Conservation (phyloP, 2,329 filamentous ascomycete species). For the Ascochyta rabiei region DNA sequence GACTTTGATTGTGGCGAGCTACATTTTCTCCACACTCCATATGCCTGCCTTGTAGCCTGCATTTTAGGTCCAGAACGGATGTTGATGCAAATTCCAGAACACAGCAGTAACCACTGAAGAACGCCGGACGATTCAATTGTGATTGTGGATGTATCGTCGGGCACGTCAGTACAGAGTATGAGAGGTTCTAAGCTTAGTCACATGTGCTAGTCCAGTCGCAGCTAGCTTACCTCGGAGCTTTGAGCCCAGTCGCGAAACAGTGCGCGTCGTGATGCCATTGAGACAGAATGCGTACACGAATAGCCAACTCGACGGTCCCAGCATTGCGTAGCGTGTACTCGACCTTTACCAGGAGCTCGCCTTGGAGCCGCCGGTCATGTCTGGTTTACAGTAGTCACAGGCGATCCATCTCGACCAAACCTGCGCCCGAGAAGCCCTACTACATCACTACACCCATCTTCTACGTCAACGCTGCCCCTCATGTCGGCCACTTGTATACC, state of each 20-base stretch:
- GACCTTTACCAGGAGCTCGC: constrained; percentile 16
- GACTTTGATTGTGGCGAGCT: background rate
- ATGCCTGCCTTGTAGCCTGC: background rate
- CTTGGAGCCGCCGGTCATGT: constrained; percentile 37
- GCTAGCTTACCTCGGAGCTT: constrained; percentile 19
- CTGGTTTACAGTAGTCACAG: constrained; percentile 21
- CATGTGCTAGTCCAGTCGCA: background rate
- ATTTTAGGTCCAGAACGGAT: background rate
- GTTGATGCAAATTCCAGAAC: background rate
- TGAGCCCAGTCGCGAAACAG: constrained; percentile 22
- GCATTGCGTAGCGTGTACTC: constrained; percentile 25
- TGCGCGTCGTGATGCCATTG: constrained; percentile 20
- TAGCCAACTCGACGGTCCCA: constrained; percentile 26
- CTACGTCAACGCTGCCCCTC: constrained; percentile 97
- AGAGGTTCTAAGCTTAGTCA: constrained; percentile 3
- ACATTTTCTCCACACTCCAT: background rate
- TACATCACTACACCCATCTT: constrained; percentile 98
- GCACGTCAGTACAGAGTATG: no score
- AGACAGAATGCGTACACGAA: constrained; percentile 39
- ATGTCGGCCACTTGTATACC: constrained; percentile 92
- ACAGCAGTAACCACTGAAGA: background rate
- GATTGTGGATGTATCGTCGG: background rate
- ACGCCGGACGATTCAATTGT: background rate
- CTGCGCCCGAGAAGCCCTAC: constrained; percentile 71
- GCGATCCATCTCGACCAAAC: constrained; percentile 28